Base-by-base conservation (phyloP, 257 asterid genomes). In the Nicotiana tabacum region DNA sequence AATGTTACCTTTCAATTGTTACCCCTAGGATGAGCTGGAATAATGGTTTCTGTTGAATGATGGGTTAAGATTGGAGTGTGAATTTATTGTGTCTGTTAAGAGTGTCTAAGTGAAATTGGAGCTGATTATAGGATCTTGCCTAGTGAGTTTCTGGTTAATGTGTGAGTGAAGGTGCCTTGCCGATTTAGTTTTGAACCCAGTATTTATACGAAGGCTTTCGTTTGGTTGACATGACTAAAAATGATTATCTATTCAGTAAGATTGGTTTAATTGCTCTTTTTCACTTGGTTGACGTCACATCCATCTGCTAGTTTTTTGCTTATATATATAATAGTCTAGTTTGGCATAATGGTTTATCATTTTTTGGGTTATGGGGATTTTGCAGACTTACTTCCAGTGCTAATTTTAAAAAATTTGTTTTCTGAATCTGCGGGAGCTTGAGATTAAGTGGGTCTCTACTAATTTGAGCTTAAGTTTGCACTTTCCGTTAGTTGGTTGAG, bases 11-110 rank as follows among this genome's bases (percentile, higher is more conserved):
- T 67, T 67, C 15, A 33, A 67, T 48, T 33, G 53, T 53, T 69
- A 39, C 55, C 32, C n/a, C 77, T 69, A 69, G 77, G 51, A 69
- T 69, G 77, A 39, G 32, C 77, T 68, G 32, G 77, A 68, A 68
- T 4, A 37, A 10, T 68, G 3, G 32, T 37, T 3, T 70, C n/a
- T 39, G 35, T 16, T 70, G 78, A 70, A 70, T 2, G 18, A 70
- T 70, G 6, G 51, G 35, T 11, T 69, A 69, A 39, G 39, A 29
- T 18, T 69, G 15, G 78, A 39, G 78, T 53, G 24, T 70, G 58
- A 70, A 53, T 43, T 70, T 70, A 17, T 11, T 70, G 43, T 70
- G 9, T 70, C 6, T 39, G 58, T 10, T 70, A 43, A 43, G 33
- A 33, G 21, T 66, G 17, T 66, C 3, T 66, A 33, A 66, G 2